phyloP scores from a whole-genome alignment of 148 eudicot species.

The Nepenthes gracilis region DNA sequence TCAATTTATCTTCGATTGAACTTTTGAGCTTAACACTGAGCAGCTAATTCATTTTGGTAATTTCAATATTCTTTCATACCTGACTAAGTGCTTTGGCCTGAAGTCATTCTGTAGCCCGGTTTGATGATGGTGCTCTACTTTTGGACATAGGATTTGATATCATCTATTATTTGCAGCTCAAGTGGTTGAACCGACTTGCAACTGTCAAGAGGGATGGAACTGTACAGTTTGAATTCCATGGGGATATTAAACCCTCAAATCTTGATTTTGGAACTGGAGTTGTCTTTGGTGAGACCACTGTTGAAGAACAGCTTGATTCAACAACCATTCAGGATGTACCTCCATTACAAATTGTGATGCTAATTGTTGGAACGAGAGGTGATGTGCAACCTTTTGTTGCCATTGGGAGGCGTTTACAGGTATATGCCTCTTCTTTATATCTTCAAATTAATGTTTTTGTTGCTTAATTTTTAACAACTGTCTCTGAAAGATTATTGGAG shows the following conservation, averaged over 20 bases:
- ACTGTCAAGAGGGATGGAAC: slow-evolving; percentile 35
- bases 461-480: background rate
- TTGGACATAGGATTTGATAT: background rate
- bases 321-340: slow-evolving; percentile 17
- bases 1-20: too few relatives aligned
- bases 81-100: too few relatives aligned
- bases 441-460: background rate
- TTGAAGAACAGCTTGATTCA: slow-evolving; percentile 18
- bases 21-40: too few relatives aligned
- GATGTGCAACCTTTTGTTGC: slow-evolving; percentile 48
- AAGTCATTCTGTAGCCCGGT: too few relatives aligned
- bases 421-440: slow-evolving; percentile 1
- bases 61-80: too few relatives aligned
- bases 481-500: too few relatives aligned
- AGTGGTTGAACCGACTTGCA: slow-evolving; percentile 33
- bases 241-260: slow-evolving; percentile 21
- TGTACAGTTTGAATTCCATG: slow-evolving; percentile 37
- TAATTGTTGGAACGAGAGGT: slow-evolving; percentile 43
- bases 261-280: slow-evolving; percentile 20
- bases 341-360: slow-evolving; percentile 40
- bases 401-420: slow-evolving; percentile 39
- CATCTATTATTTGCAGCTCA: slow-evolving; percentile 19
- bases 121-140: too few relatives aligned
- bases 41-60: too few relatives aligned
- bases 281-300: slow-evolving; percentile 10